phyloP scores from a whole-genome alignment of 306 rosid genomes.

The Gleditsia sinensis region DNA sequence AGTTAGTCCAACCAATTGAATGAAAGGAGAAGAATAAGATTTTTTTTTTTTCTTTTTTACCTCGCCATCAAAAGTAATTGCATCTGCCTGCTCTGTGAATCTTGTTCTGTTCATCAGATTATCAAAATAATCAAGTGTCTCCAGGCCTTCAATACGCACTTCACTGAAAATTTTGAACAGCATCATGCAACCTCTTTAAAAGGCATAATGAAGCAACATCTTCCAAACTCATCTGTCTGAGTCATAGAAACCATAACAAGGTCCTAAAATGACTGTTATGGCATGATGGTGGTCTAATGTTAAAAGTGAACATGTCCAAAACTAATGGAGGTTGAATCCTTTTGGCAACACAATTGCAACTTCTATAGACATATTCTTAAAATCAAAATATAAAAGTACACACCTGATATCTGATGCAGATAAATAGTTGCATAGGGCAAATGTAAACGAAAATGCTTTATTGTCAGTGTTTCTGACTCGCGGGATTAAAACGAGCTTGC shows the following conservation, averaged over 20 bases:
- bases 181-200: constrained; percentile 33
- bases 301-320: background rate
- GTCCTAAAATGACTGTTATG: background rate
- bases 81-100: constrained; percentile 88
- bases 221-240: constrained; percentile 16
- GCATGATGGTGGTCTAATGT: background rate
- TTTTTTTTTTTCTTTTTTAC: constrained; percentile 46
- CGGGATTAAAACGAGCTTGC: constrained; percentile 66
- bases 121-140: constrained; percentile 80
- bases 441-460: constrained; percentile 61
- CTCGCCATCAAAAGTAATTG: constrained; percentile 78
- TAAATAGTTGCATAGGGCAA: constrained; percentile 64
- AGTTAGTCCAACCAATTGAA: background rate
- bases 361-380: background rate
- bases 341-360: background rate
- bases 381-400: background rate
- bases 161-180: constrained; percentile 58
- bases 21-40: background rate
- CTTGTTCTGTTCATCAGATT: constrained; percentile 54
- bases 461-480: constrained; percentile 68
- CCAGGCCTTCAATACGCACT: constrained; percentile 83
- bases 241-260: background rate
- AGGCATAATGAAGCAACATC: constrained; percentile 11
- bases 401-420: constrained; percentile 80
- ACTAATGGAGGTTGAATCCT: background rate